phyloP scores from a whole-genome alignment of 805 yeast species.

The Debaryomyces tyrocola region DNA sequence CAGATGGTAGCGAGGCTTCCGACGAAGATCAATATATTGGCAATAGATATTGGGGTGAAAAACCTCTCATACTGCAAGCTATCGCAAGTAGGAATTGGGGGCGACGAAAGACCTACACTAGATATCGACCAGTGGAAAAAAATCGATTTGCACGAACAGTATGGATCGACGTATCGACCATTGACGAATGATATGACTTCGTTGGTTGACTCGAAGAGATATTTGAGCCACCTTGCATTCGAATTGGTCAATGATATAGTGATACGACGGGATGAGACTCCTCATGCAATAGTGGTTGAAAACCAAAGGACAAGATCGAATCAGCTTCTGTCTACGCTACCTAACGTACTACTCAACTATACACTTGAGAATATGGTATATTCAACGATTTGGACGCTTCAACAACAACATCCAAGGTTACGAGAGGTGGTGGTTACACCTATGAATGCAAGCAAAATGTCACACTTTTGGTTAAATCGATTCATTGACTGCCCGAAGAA shows the following conservation, averaged over 20 bases:
- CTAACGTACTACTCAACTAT: constrained; percentile 38
- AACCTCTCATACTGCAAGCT: constrained; percentile 39
- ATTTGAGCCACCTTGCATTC: constrained; percentile 18
- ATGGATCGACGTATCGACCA: constrained; percentile 1
- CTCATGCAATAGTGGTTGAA: constrained; percentile 34
- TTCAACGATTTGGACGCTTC: constrained; percentile 23
- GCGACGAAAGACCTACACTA: background rate
- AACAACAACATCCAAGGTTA: constrained; percentile 7
- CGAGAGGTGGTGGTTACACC: constrained; percentile 27
- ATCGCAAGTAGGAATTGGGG: background rate
- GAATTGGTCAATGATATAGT: constrained; percentile 21
- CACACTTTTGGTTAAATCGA: constrained; percentile 38
- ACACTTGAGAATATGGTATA: constrained; percentile 39
- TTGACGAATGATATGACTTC: constrained; percentile 5
- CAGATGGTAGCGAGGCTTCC: constrained; percentile 2
- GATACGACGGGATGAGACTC: constrained; percentile 7
- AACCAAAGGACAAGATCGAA: constrained; percentile 40
- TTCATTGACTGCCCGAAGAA: constrained; percentile 17
- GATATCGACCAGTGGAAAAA: constrained; percentile 12
- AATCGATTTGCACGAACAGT: constrained; percentile 9
- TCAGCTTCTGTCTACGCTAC: constrained; percentile 33
- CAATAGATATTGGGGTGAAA: constrained; percentile 43
- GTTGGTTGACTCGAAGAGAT: constrained; percentile 26
- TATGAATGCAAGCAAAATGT: constrained; percentile 36
- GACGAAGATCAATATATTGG: constrained; percentile 15